Base-by-base conservation (phyloP, 345 rosid species). In the Excoecaria agallocha region DNA sequence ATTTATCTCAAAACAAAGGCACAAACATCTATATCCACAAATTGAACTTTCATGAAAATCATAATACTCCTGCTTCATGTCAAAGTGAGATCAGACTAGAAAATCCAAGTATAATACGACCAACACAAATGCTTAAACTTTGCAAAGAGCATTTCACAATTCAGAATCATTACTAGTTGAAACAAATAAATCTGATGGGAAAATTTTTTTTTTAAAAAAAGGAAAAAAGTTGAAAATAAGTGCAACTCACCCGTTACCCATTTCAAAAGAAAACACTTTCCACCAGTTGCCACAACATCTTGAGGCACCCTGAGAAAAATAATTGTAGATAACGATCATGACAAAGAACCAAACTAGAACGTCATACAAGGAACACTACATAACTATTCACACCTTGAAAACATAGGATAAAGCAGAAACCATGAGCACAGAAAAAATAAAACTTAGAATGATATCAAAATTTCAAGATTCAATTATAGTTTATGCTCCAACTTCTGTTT, bases 211-310 rank as follows among this genome's bases (percentile, higher is more conserved):
- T n/a, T n/a, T n/a, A n/a, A n/a, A 30, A 30, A 30, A 41, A 43
- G 35, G 24, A 62, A 12, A 70, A 25, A 15, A 25, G 69, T 12
- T 16, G 41, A 66, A 16, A 61, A 64, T 45, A 69, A 30, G 59
- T 22, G 6, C n/a, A 72, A 66, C 64, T 79, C 66, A 91, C 96
- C 98, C 68, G 92, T 87, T 56, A 95, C 90, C 99, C 97, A 95
- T 86, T 84, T 95, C 69, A 84, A 82, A 77, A 95, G 80, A 80
- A 68, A 84, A 75, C 98, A 95, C 89, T 90, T 95, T 25, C 97
- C 97, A 71, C 98, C 98, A 61, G 93, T 95, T 4, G 98, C 94
- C 30, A 89, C 92, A 73, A 90, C 88, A 84, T 95, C 98, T 83
- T 93, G 99, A 22, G 99, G 99, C 67, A 93, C 98, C 99, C 99